phyloP scores from a whole-genome alignment of 331 rosid species.

The Quercus phellos region DNA sequence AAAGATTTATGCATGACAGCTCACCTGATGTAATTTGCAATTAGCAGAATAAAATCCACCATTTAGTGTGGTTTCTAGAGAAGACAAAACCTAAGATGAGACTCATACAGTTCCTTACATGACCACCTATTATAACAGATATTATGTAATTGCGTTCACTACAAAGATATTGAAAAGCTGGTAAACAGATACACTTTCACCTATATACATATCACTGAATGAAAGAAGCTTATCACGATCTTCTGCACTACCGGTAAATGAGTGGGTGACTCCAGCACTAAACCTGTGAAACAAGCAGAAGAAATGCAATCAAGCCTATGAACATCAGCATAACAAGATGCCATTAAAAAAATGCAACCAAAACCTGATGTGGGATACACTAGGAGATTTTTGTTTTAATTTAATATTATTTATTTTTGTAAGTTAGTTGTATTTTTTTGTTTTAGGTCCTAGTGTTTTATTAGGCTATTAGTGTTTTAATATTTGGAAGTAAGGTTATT shows the following conservation, averaged over 20 bases:
- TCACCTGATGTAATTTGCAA: conserved; percentile 3
- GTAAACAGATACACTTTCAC: conserved; percentile 32
- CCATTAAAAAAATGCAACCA: background rate
- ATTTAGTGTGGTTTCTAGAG: background rate
- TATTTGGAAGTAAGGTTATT: too few species aligned
- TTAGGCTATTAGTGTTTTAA: too few species aligned
- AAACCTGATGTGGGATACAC: background rate
- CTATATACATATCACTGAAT: conserved; percentile 68
- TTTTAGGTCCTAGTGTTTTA: too few species aligned
- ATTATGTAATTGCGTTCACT: background rate
- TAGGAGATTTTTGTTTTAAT: too few species aligned
- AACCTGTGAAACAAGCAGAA: conserved; percentile 50
- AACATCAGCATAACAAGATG: conserved; percentile 8
- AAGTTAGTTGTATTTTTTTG: too few species aligned
- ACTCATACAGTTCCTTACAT: background rate
- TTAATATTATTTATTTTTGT: too few species aligned
- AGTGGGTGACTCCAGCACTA: conserved; percentile 78
- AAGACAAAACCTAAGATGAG: background rate
- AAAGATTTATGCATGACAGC: too few species aligned
- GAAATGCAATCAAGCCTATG: conserved; percentile 11
- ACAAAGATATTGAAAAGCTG: background rate
- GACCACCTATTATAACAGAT: background rate
- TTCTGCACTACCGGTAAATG: conserved; percentile 83
- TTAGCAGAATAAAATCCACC: background rate
- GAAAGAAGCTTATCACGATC: conserved; percentile 77